Conservation (phyloP, 208 protist species). For the Leishmania lainsoni region DNA sequence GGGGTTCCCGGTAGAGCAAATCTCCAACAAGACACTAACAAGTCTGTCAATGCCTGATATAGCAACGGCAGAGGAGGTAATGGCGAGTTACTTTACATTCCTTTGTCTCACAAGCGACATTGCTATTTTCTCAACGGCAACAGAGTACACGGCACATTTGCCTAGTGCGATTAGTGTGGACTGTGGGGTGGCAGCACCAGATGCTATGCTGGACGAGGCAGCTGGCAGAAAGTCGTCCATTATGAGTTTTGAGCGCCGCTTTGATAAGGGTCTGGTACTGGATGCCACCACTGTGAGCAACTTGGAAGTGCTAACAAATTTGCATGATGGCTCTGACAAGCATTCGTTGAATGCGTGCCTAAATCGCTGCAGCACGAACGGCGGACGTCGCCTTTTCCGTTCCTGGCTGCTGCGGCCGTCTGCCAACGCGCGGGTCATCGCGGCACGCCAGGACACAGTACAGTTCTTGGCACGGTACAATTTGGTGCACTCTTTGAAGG, state of each 20-base stretch:
- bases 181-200: background rate
- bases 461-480: constrained; percentile 52
- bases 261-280: constrained; percentile 68
- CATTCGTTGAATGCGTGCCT: constrained; percentile 70
- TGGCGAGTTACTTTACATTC: constrained; percentile 54
- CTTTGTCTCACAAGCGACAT: constrained; percentile 44
- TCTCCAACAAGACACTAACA: background rate
- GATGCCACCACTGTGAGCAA: constrained; percentile 78
- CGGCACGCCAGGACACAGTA: constrained; percentile 57
- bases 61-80: constrained; percentile 28
- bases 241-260: constrained; percentile 49
- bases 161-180: background rate
- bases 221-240: constrained; percentile 16
- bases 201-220: background rate
- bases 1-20: constrained; percentile 53
- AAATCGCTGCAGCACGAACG: constrained; percentile 77
- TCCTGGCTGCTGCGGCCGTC: constrained; percentile 86
- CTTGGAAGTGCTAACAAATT: constrained; percentile 80
- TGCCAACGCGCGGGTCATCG: constrained; percentile 56
- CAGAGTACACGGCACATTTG: constrained; percentile 58
- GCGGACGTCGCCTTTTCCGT: constrained; percentile 79
- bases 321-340: constrained; percentile 73
- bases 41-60: background rate
- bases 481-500: constrained; percentile 15
- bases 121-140: constrained; percentile 49